Evolutionary conservation across 768 basidiomycete species (phyloP), one percentile per base, ranked within the genome.

Genomic region (Suillus occidentalis): DNA sequence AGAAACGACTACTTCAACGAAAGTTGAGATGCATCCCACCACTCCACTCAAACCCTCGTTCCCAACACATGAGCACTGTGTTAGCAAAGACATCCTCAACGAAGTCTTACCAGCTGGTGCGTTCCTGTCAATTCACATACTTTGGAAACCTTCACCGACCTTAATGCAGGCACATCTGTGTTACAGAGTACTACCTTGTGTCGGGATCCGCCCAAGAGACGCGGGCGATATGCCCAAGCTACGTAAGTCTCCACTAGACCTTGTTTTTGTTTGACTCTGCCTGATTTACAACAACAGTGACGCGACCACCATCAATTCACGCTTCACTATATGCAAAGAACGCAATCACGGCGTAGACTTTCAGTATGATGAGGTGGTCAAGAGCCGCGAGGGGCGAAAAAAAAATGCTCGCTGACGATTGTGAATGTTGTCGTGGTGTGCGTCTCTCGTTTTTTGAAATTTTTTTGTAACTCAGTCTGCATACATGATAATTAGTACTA

Each of bases 391-490:
- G 20, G 84, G 86, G 40, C 81, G 95, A 39, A 82, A 81, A 68
- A 68, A 78, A 79, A 60, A 82, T 97, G 82, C 82, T 90, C 59
- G 95, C 84, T 4, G 86, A 83, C 2, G 92, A 94, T 67, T 97
- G 94, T 73, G 91, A 92, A 67, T 89, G 88, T 65, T 97, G 95
- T 73, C 85, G 81, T 47, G 89, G 88, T 58, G 94, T 93, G 71
- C 64, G 85, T 77, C 50, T 47, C 25, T 42, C 50, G 40, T 25
- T 50, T 52, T 36, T 25, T 36, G 22, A 34, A 47, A 14, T 18
- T 6, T 42, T 31, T 39, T 66, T 31, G 43, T 31, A 31, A 39
- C 39, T 42, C 18, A 59, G 20, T 42, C 25, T 40, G 25, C 25
- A 25, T 28, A 6, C 18, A 3, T 28, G 42, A 40, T 45, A 22